Evolutionary conservation across 176 grass and related monocot species (phyloP).

Genomic region (Carex kokanica): DNA sequence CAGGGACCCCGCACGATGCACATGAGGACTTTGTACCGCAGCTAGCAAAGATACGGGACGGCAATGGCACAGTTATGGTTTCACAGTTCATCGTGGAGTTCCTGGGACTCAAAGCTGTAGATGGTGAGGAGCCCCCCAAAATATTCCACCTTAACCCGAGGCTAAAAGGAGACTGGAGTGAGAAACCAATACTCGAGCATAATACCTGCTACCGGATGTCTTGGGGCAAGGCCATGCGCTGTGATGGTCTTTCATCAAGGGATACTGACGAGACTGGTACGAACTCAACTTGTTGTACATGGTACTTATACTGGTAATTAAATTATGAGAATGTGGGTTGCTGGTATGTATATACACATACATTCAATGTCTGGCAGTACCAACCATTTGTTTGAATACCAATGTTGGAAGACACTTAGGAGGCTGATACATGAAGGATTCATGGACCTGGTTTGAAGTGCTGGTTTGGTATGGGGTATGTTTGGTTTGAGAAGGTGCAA

Average conservation of each 20-base stretch:
- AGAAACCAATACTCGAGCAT: constrained; percentile 65
- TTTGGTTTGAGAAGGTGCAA: background rate
- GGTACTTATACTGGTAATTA: background rate
- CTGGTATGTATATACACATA: background rate
- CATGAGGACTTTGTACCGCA: constrained; percentile 55
- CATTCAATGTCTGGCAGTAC: background rate
- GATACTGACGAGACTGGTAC: constrained; percentile 58
- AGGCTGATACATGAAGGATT: background rate
- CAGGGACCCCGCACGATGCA: constrained; percentile 41
- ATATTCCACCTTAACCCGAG: constrained; percentile 91
- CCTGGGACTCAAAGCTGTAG: constrained; percentile 53
- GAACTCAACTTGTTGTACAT: background rate
- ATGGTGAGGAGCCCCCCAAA: constrained; percentile 80
- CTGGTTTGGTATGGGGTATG: background rate
- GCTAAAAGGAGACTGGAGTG: constrained; percentile 75
- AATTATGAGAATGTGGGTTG: background rate
- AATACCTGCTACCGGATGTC: constrained; percentile 94
- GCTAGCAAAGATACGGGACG: constrained; percentile 40
- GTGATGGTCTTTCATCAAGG: constrained; percentile 42
- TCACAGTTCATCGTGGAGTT: constrained; percentile 90
- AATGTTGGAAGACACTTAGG: background rate
- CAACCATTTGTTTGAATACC: background rate
- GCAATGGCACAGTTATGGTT: constrained; percentile 73
- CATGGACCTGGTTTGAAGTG: background rate
- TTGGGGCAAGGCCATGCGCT: constrained; percentile 84